phyloP scores from a whole-genome alignment of 192 early-diverging fungal genomes.

The Rhizoclosmatium sp. region DNA sequence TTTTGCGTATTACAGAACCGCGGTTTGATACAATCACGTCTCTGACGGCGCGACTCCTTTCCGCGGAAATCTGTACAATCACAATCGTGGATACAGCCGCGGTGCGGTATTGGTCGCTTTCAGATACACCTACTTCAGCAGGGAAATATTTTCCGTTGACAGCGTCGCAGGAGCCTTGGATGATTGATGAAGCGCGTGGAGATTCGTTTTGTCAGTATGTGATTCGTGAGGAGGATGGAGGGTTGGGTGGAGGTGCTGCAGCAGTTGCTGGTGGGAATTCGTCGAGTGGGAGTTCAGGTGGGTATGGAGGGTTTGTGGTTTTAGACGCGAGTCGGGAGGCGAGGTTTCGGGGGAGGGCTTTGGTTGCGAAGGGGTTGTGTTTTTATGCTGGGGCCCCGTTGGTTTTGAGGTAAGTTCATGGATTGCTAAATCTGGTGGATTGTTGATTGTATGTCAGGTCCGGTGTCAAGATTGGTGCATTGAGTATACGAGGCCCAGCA shows the following conservation, averaged over 20 bases:
- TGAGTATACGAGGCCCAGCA: slow-evolving; percentile 35
- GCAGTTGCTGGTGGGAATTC: not conserved
- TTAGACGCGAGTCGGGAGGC: slow-evolving; percentile 35
- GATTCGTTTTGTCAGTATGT: slow-evolving; percentile 40
- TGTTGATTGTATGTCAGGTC: not conserved
- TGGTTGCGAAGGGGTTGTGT: slow-evolving; percentile 15
- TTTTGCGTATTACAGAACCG: slow-evolving; percentile 4
- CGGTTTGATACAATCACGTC: slow-evolving; percentile 30
- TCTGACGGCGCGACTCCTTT: slow-evolving; percentile 27
- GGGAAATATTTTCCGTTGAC: slow-evolving; percentile 1
- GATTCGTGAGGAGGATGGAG: slow-evolving; percentile 28
- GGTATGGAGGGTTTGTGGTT: slow-evolving; percentile 29
- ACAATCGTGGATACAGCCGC: slow-evolving; percentile 21
- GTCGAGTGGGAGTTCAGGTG: not conserved
- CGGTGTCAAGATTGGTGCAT: slow-evolving; percentile 37
- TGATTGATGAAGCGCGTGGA: not conserved
- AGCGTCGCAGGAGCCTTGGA: slow-evolving; percentile 1
- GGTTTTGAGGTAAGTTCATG: slow-evolving; percentile 15
- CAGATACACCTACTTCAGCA: slow-evolving; percentile 7
- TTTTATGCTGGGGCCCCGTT: slow-evolving; percentile 40
- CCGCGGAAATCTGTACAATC: slow-evolving; percentile 27
- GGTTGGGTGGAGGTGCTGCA: not conserved
- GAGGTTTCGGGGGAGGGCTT: slow-evolving; percentile 23
- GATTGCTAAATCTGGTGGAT: not conserved
- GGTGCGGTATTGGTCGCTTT: slow-evolving; percentile 33